These are phyloP conservation scores for Chytriomyces sp. DNA, from an alignment of 192 early-diverging fungal species.

Conservation along the genomic window DNA sequence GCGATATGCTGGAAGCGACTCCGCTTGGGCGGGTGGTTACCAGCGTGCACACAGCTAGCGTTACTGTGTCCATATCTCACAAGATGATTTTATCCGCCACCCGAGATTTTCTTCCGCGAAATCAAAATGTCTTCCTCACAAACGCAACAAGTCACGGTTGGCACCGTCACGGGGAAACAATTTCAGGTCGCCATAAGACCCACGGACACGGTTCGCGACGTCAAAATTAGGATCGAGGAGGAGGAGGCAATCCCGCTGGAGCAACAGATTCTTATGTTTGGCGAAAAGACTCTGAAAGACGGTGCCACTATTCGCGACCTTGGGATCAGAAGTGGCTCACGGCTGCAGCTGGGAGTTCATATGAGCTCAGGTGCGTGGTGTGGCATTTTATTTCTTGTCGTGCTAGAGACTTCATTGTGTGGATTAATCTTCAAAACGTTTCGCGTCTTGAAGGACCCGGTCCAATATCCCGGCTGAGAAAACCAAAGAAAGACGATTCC, in stretches of 20 bases:
- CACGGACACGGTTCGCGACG: constrained; percentile 47
- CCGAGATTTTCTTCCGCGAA: not conserved
- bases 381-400: constrained; percentile 32
- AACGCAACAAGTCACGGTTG: constrained; percentile 35
- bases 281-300: constrained; percentile 51
- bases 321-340: constrained; percentile 47
- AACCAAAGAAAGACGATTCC: constrained; percentile 49
- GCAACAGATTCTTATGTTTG: constrained; percentile 55
- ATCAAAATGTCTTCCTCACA: not conserved
- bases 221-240: constrained; percentile 53
- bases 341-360: constrained; percentile 53
- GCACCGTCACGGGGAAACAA: constrained; percentile 51
- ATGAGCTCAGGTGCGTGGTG: constrained; percentile 54
- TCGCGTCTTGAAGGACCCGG: constrained; percentile 50
- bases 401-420: not conserved
- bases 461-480: constrained; percentile 50
- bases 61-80: constrained; percentile 53
- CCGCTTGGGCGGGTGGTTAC: not conserved
- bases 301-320: constrained; percentile 34
- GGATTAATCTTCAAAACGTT: not conserved
- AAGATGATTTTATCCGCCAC: not conserved
- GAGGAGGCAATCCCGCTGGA: constrained; percentile 48
- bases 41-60: constrained; percentile 81
- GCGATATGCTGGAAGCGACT: not conserved
- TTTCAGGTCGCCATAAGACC: constrained; percentile 42